Base-by-base conservation (phyloP, 2,329 filamentous ascomycete genomes). In the Podosphaera xanthii region DNA sequence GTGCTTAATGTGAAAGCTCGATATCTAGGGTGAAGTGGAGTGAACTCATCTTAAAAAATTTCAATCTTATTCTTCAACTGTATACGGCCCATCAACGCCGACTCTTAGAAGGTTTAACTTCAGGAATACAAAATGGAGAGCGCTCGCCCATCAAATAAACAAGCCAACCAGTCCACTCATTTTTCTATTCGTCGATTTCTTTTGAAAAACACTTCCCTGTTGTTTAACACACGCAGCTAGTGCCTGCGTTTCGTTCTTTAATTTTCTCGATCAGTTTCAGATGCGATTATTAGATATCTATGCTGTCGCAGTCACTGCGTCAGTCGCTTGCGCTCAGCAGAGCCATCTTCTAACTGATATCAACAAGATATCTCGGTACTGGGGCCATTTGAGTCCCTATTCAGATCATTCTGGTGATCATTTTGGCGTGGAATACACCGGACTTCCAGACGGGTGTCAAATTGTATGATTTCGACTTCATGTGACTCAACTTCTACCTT, bases 361-460 rank as follows among this genome's bases (percentile, higher is more conserved):
- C 58, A 64, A 61, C 53, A 58, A 63, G 38, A 69, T 70, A 40
- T 66, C 65, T 31, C 62, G 61, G 38, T 66, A 67, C 61, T 76
- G 74, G 74, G 75, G 75, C 63, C 71, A 77, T 63, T 67, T 77
- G 42, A 71, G 72, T 10, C 69, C 72, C 1, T 77, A 77, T 62
- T 63, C 61, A 7, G 74, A 77, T 65, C 77, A 77, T 59, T 62
- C 68, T 2, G 72, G 72, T 22, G 62, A 70, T 58, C 65, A 68
- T 58, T 78, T 77, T 62, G 76, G 76, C 38, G 72, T 79, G 12
- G 61, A 70, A 3, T 69, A 74, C 59, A 70, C 74, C 36, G 74
- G 74, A 3, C 65, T 76, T 6, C 77, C 78, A 0, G 68, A 72
- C 54, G 76, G 75, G n/a, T 80, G 78, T 67, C 76, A 78, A 65